Base-by-base conservation (phyloP, 2,329 filamentous ascomycete genomes). In the Aspergillus uvarum region DNA sequence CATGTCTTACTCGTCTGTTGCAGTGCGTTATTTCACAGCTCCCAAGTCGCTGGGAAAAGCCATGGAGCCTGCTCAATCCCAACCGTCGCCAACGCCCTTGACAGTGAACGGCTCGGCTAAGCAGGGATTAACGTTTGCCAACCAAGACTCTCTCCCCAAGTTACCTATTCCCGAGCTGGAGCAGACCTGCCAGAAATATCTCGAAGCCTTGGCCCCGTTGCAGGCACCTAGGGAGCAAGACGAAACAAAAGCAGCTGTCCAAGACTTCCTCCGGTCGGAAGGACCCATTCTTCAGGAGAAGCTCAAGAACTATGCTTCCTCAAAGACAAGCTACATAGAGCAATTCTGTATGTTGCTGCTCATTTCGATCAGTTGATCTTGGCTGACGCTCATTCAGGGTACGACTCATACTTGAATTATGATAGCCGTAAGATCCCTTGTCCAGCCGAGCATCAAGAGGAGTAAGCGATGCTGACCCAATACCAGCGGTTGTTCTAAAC, bases 331-430 rank as follows among this genome's bases (percentile, higher is more conserved):
- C 77, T 99, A 97, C 73, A 98, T 99, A 69, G 95, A 98, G 74
- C 95, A 99, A 71, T 99, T 99, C 70, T 99, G 94, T 96, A 85
- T 73, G 91, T 84, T 24, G 10, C 24, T 26, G 12, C 51, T 31
- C 32, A 22, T 19, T 31, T 11, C 22, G 26, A 35, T 54, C 8
- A 8, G 26, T 3, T 16, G 26, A 7, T 10, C 7, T 2, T 11
- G 12, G 24, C 65, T 68, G 51, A 67, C 55, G n/a, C n/a, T 10
- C 21, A 11, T 19, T 4, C 54, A 96, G 93, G 93, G 95, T 98
- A 98, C 74, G 95, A 99, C 75, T 98, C 95, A 31, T 99, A 98
- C 73, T 83, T 99, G 64, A 98, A 98, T 79, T 99, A 89, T 73
- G 95, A 98, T 74, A 98, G 97, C 71, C 93, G 79, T 81, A 63